Percentiles rank a stretch among this genome's conserved stretches.
phyloP scores from a whole-genome alignment of 805 yeast species.

The Saccharomycopsis amapae region DNA sequence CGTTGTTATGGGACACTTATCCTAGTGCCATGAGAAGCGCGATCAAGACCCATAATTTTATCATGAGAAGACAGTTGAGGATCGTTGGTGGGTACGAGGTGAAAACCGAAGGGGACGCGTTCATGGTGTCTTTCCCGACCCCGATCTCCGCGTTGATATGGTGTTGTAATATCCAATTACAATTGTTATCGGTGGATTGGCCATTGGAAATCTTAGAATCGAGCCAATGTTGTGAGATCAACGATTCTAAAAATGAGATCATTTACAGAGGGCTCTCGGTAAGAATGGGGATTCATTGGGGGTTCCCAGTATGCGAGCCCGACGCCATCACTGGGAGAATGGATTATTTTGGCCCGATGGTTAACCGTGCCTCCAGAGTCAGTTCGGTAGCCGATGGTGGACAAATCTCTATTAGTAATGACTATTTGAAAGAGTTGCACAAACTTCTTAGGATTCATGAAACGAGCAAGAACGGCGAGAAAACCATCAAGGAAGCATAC shows the following conservation, averaged over 20 bases:
- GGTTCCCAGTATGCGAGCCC: conserved; percentile 90
- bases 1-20: conserved; percentile 85
- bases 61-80: conserved; percentile 89
- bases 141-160: conserved; percentile 85
- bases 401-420: conserved; percentile 83
- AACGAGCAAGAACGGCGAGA: conserved; percentile 25
- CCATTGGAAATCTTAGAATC: conserved; percentile 84
- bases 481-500: conserved; percentile 34
- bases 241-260: conserved; percentile 49
- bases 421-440: conserved; percentile 66
- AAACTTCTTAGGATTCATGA: conserved; percentile 41
- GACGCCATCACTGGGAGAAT: conserved; percentile 93
- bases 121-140: conserved; percentile 94
- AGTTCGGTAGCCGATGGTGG: conserved; percentile 97
- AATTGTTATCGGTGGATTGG: conserved; percentile 83
- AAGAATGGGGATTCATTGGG: conserved; percentile 99
- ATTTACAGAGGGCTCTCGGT: conserved; percentile 88
- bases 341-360: conserved; percentile 99
- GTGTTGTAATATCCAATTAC: conserved; percentile 91
- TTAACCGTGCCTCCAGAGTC: conserved; percentile 88
- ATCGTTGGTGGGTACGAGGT: conserved; percentile 97
- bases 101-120: conserved; percentile 98
- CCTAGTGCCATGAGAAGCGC: conserved; percentile 96
- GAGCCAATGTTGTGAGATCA: conserved; percentile 74
- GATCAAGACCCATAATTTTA: conserved; percentile 84